Conservation (phyloP, 2,329 filamentous ascomycete genomes). For the Xylaria sp. region DNA sequence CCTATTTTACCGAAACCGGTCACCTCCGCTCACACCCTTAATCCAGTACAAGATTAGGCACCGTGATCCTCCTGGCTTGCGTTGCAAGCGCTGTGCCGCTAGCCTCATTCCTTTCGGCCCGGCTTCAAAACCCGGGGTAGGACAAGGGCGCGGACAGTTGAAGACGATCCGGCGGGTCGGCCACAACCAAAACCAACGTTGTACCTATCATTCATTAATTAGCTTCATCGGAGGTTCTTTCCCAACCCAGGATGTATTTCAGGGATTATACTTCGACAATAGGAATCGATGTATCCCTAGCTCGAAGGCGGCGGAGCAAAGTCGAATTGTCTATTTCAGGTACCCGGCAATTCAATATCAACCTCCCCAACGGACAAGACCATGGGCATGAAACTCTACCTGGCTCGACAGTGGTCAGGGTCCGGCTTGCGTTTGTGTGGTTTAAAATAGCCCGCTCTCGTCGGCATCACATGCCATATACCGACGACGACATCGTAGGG, state of each 20-base stretch:
- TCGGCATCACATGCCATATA: conserved; percentile 30
- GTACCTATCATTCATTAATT: conserved; percentile 12
- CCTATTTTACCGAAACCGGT: conserved; percentile 27
- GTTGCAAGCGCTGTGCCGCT: conserved; percentile 31
- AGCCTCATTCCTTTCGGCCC: conserved; percentile 43
- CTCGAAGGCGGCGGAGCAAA: conserved; percentile 21
- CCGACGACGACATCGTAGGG: conserved; percentile 10
- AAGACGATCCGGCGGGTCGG: conserved; percentile 14
- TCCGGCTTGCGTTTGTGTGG: conserved; percentile 4
- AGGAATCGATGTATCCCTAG: conserved; percentile 1
- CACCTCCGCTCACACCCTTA: conserved; percentile 27
- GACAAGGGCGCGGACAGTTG: conserved; percentile 35
- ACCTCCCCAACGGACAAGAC: conserved; percentile 14
- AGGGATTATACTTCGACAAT: conserved; percentile 12
- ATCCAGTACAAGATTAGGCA: conserved; percentile 15
- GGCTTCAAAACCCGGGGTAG: conserved; percentile 44
- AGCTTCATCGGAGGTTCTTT: conserved; percentile 17
- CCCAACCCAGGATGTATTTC: neutral
- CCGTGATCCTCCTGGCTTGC: conserved; percentile 26
- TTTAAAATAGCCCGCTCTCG: conserved; percentile 27
- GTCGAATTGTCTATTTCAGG: conserved; percentile 27
- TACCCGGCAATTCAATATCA: conserved; percentile 14
- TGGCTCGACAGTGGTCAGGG: conserved; percentile 2
- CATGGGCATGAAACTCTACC: conserved; percentile 23
- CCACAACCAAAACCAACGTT: conserved; percentile 1